phyloP scores from a whole-genome alignment of 2,329 filamentous ascomycete species.

The Phoma sp. region DNA sequence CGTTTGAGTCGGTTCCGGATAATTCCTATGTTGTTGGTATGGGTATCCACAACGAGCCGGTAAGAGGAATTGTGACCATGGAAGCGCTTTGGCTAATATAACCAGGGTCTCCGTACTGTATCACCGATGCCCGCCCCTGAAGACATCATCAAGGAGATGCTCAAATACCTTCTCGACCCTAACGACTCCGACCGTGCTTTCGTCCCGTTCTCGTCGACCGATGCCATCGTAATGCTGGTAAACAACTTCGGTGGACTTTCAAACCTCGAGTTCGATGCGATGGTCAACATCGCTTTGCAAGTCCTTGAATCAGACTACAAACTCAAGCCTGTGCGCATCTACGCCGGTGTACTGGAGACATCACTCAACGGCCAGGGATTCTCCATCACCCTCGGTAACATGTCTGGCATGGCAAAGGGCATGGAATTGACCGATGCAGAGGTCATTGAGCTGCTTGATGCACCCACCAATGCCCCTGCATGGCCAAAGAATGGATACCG shows the following conservation, averaged over 20 bases:
- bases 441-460: constrained; percentile 57
- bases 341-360: constrained; percentile 58
- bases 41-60: constrained; percentile 60
- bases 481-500: constrained; percentile 59
- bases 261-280: constrained; percentile 55
- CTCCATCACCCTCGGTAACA: constrained; percentile 61
- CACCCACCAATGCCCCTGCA: constrained; percentile 57
- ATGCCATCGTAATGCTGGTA: constrained; percentile 55
- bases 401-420: constrained; percentile 53
- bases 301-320: constrained; percentile 55
- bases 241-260: constrained; percentile 59
- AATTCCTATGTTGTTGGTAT: constrained; percentile 52
- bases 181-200: constrained; percentile 57
- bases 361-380: constrained; percentile 63
- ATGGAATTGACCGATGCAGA: constrained; percentile 49
- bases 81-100: background rate
- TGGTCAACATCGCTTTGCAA: constrained; percentile 52
- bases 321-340: constrained; percentile 56
- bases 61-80: constrained; percentile 23
- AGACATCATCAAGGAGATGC: constrained; percentile 56
- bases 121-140: constrained; percentile 57
- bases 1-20: constrained; percentile 55
- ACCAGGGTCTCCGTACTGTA: constrained; percentile 52
- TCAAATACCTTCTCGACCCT: constrained; percentile 56
- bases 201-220: constrained; percentile 53